These are phyloP conservation scores for Eucalyptus pauciflora DNA, from an alignment of 345 rosid genomes.

Conservation along the genomic window DNA sequence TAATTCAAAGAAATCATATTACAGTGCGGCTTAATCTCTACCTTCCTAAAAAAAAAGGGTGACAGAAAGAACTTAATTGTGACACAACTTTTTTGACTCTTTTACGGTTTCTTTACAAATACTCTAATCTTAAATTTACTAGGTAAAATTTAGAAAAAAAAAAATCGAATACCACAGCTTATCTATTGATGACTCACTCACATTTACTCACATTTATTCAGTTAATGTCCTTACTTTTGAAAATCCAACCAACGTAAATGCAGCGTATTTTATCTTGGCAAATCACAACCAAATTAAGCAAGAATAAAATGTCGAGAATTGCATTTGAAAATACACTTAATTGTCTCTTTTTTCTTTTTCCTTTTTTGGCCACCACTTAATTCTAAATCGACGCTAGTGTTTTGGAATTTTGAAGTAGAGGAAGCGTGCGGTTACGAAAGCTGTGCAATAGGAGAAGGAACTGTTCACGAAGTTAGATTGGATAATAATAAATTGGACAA, in stretches of 20 bases:
- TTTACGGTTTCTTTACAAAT: neutral
- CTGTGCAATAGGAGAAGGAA: neutral
- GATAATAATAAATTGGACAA: neutral
- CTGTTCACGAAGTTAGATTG: neutral
- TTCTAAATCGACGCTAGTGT: neutral
- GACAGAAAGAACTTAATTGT: neutral
- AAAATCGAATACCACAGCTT: neutral
- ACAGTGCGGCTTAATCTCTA: neutral
- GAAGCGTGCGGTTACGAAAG: neutral
- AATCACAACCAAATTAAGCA: neutral
- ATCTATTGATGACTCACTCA: neutral
- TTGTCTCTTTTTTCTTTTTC: fast-evolving
- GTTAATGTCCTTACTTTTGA: neutral
- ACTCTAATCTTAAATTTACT: neutral
- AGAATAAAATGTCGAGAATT: neutral
- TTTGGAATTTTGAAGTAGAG: neutral
- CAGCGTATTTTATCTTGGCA: neutral
- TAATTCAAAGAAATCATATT: neutral
- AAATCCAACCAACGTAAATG: neutral
- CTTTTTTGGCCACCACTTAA: neutral
- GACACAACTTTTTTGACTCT: neutral
- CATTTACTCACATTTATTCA: neutral
- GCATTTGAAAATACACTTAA: neutral
- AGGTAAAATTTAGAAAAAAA: neutral
- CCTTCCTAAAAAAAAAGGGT: neutral